phyloP scores from a whole-genome alignment of 2,329 filamentous ascomycete species.

The Leptosphaerulina australis region DNA sequence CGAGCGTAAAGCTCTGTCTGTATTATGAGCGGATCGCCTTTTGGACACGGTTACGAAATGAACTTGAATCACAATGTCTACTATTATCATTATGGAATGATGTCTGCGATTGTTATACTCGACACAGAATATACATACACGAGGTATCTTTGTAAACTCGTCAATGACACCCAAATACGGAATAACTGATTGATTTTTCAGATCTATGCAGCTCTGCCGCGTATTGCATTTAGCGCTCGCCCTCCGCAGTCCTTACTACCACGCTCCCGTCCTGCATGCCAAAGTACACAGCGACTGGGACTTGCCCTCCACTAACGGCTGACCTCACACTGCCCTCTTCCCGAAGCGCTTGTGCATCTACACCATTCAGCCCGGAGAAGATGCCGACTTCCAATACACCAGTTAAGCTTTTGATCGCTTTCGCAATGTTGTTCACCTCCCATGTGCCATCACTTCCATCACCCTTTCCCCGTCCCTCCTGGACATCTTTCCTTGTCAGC shows the following conservation, averaged over 20 bases:
- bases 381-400: conserved; percentile 92
- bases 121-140: no score
- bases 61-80: conserved; percentile 8
- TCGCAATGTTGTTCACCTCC: conserved; percentile 78
- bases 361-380: conserved; percentile 82
- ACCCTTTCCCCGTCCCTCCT: conserved; percentile 49
- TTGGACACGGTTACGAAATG: conserved; percentile 3
- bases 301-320: conserved; percentile 69
- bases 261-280: conserved; percentile 72
- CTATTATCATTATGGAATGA: no score
- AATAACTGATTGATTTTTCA: no score
- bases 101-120: no score
- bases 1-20: conserved; percentile 16
- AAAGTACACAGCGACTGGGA: conserved; percentile 93
- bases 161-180: no score
- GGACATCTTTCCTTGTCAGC: conserved; percentile 65
- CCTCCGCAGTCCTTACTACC: conserved; percentile 42
- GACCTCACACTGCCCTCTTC: conserved; percentile 28
- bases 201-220: no score
- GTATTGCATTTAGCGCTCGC: conserved; percentile 29
- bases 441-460: conserved; percentile 71
- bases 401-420: conserved; percentile 76
- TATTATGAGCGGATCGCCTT: conserved; percentile 12
- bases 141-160: no score
- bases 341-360: conserved; percentile 63